phyloP scores from a whole-genome alignment of 768 basidiomycete genomes.

The Lactifluus piperatus region DNA sequence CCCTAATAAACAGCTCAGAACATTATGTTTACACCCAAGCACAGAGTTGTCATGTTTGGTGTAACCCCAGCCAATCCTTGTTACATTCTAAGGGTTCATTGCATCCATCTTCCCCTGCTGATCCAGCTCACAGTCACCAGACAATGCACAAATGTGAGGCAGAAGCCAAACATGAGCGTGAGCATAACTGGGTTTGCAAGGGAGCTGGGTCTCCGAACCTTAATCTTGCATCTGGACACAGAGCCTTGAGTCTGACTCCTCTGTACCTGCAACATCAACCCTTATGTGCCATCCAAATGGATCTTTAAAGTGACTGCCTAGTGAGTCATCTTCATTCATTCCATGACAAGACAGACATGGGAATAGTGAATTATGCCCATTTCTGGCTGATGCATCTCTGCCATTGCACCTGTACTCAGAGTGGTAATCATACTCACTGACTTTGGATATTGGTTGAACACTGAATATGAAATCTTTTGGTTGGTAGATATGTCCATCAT shows the following conservation, averaged over 20 bases:
- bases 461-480: too few species aligned
- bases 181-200: constrained; percentile 47
- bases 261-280: background rate
- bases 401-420: too few species aligned
- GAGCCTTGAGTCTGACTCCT: constrained; percentile 6
- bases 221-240: constrained; percentile 14
- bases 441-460: too few species aligned
- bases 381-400: too few species aligned
- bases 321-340: background rate
- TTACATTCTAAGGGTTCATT: constrained; percentile 15
- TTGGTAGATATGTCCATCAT: too few species aligned
- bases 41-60: constrained; percentile 20
- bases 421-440: too few species aligned
- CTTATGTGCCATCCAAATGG: background rate
- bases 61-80: constrained; percentile 5
- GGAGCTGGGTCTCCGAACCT: constrained; percentile 13
- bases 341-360: too few species aligned
- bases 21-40: constrained; percentile 19
- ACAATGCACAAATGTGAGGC: constrained; percentile 23
- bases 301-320: background rate
- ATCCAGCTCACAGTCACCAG: constrained; percentile 21
- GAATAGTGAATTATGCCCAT: too few species aligned
- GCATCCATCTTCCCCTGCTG: constrained; percentile 2
- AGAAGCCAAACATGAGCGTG: constrained; percentile 41
- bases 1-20: background rate